These are phyloP conservation scores for Ramichloridium luteum DNA, from an alignment of 2,329 filamentous ascomycete species.

Conservation along the genomic window DNA sequence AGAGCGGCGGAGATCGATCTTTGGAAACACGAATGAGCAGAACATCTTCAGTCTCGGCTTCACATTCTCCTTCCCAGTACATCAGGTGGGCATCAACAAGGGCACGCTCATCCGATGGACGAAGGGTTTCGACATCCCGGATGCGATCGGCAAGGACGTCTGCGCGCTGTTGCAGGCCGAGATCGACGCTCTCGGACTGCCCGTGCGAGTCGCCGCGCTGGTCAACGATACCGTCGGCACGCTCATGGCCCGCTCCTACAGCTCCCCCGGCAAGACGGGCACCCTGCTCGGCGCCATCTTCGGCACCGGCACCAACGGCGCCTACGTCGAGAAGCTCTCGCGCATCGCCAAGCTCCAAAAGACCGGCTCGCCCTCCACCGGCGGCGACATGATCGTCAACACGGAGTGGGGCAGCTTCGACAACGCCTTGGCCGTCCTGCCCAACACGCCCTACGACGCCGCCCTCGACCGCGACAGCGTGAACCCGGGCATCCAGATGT, in stretches of 20 bases:
- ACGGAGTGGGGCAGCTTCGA: slow-evolving; percentile 98
- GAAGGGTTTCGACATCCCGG: slow-evolving; percentile 95
- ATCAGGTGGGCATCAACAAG: slow-evolving; percentile 90
- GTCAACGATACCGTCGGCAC: slow-evolving; percentile 98
- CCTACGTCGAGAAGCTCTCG: slow-evolving; percentile 83
- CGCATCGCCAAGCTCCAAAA: slow-evolving; percentile 66
- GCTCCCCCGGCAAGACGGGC: slow-evolving; percentile 72
- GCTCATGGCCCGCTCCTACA: slow-evolving; percentile 94
- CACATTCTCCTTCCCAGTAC: slow-evolving; percentile 94
- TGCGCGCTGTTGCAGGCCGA: slow-evolving; percentile 80
- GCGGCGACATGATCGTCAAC: slow-evolving; percentile 94
- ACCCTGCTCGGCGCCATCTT: slow-evolving; percentile 95
- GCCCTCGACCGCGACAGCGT: slow-evolving; percentile 66
- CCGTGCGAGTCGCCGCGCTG: slow-evolving; percentile 86
- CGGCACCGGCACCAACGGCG: slow-evolving; percentile 92
- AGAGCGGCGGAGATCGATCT: slow-evolving; percentile 14
- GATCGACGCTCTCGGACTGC: slow-evolving; percentile 74
- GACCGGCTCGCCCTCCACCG: slow-evolving; percentile 45
- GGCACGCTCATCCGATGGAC: slow-evolving; percentile 93
- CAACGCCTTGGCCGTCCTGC: slow-evolving; percentile 78
- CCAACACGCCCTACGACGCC: slow-evolving; percentile 70
- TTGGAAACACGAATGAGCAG: slow-evolving; percentile 52
- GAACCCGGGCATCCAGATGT: slow-evolving; percentile 95
- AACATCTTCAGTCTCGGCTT: slow-evolving; percentile 91
- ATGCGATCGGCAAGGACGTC: slow-evolving; percentile 87